phyloP scores from a whole-genome alignment of 768 basidiomycete genomes.

The Podaxis carcinomalis region DNA sequence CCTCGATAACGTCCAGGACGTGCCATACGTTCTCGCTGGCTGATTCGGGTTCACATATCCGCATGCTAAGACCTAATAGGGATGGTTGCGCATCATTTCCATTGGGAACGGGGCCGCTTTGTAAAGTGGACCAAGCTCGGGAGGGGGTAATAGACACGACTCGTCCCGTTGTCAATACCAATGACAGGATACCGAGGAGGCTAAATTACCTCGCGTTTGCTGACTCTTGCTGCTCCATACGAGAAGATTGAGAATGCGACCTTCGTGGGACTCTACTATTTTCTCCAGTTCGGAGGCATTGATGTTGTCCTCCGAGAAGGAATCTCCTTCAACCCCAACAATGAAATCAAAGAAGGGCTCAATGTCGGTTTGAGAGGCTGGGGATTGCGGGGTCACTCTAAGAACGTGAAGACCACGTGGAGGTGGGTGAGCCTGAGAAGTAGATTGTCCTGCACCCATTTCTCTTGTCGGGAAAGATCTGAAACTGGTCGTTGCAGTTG shows the following conservation, averaged over 20 bases:
- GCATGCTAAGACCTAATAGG: constrained; percentile 89
- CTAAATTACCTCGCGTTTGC: constrained; percentile 54
- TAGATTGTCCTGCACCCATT: constrained; percentile 79
- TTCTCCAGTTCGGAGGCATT: constrained; percentile 70
- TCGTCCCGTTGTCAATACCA: constrained; percentile 7
- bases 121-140: constrained; percentile 68
- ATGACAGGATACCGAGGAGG: not conserved
- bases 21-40: constrained; percentile 97
- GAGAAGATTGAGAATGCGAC: constrained; percentile 58
- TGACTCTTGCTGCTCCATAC: constrained; percentile 85
- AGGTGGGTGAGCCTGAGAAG: constrained; percentile 46
- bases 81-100: constrained; percentile 64
- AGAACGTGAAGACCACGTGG: constrained; percentile 78
- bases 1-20: constrained; percentile 94
- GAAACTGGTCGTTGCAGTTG: not conserved
- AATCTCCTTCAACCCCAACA: constrained; percentile 80
- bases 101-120: constrained; percentile 23
- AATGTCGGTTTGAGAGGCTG: constrained; percentile 79
- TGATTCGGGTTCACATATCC: constrained; percentile 85
- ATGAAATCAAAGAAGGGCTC: constrained; percentile 98
- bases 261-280: constrained; percentile 83
- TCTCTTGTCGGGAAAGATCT: not conserved
- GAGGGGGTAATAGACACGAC: constrained; percentile 86
- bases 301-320: constrained; percentile 46
- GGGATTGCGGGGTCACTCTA: constrained; percentile 84